A percentile compares a stretch with the other conserved stretches of the same genome.
These are phyloP conservation scores for Sporobolomyces pararoseus DNA, from an alignment of 768 basidiomycete genomes.

Conservation along the genomic window DNA sequence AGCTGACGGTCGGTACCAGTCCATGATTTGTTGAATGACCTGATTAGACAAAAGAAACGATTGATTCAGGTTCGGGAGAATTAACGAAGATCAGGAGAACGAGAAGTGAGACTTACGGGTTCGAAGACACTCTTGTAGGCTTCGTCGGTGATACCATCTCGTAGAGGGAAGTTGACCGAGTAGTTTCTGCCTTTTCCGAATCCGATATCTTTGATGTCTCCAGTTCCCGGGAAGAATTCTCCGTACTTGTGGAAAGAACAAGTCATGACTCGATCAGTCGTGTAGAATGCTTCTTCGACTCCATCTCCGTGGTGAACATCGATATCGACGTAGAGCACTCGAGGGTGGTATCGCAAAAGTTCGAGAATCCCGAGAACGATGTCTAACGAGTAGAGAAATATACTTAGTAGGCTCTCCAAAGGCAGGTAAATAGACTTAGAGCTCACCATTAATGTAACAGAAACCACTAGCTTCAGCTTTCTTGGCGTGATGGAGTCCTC, in stretches of 20 bases:
- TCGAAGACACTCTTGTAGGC: slow-evolving; percentile 93
- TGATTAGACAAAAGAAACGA: slow-evolving; percentile 46
- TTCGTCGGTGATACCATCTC: slow-evolving; percentile 92
- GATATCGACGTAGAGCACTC: slow-evolving; percentile 96
- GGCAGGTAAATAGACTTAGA: slow-evolving; percentile 4
- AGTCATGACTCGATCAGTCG: slow-evolving; percentile 98
- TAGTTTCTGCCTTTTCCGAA: slow-evolving; percentile 92
- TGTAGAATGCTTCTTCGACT: slow-evolving; percentile 98
- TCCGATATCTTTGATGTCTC: slow-evolving; percentile 92
- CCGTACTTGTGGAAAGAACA: slow-evolving; percentile 98
- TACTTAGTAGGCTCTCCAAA: too few species aligned
- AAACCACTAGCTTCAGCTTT: slow-evolving; percentile 99
- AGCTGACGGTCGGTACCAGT: slow-evolving; percentile 86
- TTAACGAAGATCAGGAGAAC: background rate
- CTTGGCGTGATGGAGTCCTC: slow-evolving; percentile 96
- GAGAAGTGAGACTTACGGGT: slow-evolving; percentile 61
- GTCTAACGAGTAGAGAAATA: slow-evolving; percentile 56
- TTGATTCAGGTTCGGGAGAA: too few species aligned
- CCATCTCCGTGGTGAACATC: slow-evolving; percentile 99
- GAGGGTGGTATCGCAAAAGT: slow-evolving; percentile 79
- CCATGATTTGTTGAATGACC: slow-evolving; percentile 92
- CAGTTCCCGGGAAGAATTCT: slow-evolving; percentile 98
- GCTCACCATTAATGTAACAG: slow-evolving; percentile 94
- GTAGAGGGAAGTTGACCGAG: slow-evolving; percentile 85
- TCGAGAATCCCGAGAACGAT: slow-evolving; percentile 96